Percentiles rank a stretch among this genome's conserved stretches.
These are phyloP conservation scores for Candida labiduridarum DNA, from an alignment of 1,139 yeast species.

Conservation along the genomic window DNA sequence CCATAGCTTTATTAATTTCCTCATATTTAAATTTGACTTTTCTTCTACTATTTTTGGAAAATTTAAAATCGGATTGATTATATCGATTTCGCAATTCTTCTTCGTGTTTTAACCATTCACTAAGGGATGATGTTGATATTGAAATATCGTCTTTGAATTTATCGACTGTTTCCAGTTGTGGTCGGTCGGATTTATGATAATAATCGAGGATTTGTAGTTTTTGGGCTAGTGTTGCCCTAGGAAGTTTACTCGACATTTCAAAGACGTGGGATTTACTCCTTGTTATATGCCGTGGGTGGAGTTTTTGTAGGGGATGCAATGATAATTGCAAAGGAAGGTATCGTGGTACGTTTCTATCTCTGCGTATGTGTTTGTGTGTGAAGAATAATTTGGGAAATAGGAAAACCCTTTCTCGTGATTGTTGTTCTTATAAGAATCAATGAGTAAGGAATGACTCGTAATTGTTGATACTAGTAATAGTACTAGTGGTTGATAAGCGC, in stretches of 20 bases:
- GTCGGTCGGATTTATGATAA: slow-evolving; percentile 49
- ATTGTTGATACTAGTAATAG: background rate
- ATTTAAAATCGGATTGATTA: slow-evolving; percentile 36
- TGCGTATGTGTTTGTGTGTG: too few species aligned
- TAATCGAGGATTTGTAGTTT: slow-evolving; percentile 57
- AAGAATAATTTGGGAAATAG: too few species aligned
- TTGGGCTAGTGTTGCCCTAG: slow-evolving; percentile 61
- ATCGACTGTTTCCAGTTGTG: slow-evolving; percentile 62
- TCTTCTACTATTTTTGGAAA: slow-evolving; percentile 45
- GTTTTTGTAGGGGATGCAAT: too few species aligned
- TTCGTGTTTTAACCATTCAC: slow-evolving; percentile 63
- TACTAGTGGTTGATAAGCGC: too few species aligned
- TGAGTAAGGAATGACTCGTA: background rate
- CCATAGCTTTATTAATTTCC: slow-evolving; percentile 61
- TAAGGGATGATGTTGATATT: slow-evolving; percentile 58
- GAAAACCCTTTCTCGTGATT: too few species aligned
- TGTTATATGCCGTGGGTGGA: too few species aligned
- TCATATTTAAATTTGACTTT: slow-evolving; percentile 58
- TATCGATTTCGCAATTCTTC: slow-evolving; percentile 48
- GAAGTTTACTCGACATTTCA: slow-evolving; percentile 28
- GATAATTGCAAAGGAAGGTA: too few species aligned
- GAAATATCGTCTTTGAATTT: slow-evolving; percentile 49
- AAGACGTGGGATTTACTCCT: background rate
- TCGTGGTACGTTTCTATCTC: too few species aligned
- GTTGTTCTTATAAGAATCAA: background rate